A percentile compares a stretch with the other conserved stretches of the same genome.
Conservation (phyloP, 73 alveolate genomes). For the Paramecium caudatum region DNA sequence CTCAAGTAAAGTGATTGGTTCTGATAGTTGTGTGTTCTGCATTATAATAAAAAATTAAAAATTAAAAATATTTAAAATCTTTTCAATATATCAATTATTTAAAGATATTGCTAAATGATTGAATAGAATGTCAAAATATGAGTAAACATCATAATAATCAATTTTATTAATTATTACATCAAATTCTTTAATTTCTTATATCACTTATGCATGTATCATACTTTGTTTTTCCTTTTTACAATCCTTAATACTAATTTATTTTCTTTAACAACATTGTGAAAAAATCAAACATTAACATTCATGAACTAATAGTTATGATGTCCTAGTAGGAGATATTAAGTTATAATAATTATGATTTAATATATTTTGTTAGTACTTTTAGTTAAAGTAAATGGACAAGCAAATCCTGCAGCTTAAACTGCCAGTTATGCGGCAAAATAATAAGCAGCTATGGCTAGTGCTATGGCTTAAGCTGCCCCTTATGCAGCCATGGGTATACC, state of each 20-base stretch:
- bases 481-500: constrained; percentile 72
- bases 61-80: constrained; percentile 48
- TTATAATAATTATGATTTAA: no score
- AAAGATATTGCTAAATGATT: constrained; percentile 44
- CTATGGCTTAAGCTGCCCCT: constrained; percentile 57
- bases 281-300: no score
- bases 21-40: constrained; percentile 53
- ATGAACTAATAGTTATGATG: no score
- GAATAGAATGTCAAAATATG: neutral
- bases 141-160: neutral
- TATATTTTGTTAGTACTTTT: no score
- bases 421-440: constrained; percentile 44
- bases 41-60: constrained; percentile 38
- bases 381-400: no score
- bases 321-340: no score
- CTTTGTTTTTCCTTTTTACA: no score
- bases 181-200: neutral
- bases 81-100: constrained; percentile 27
- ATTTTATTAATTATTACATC: neutral
- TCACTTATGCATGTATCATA: no score
- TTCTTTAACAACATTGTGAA: no score
- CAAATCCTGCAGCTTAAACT: constrained; percentile 26
- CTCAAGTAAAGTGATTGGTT: constrained; percentile 49
- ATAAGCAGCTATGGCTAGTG: neutral
- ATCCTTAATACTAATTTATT: no score